These are phyloP conservation scores for Dactylella cylindrospora DNA, from an alignment of 2,329 filamentous ascomycete genomes.

Conservation along the genomic window DNA sequence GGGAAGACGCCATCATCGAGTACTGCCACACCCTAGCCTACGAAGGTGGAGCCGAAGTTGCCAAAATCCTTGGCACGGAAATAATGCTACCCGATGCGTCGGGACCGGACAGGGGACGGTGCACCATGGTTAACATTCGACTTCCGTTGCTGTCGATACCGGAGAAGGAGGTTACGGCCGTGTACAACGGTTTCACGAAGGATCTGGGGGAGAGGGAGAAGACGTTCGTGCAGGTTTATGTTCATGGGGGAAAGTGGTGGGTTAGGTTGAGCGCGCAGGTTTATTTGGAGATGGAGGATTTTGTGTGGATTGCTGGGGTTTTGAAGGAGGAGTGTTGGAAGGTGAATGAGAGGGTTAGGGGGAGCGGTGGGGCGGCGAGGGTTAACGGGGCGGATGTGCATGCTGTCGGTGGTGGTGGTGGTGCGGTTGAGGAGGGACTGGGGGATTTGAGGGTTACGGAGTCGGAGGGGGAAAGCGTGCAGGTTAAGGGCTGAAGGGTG, in stretches of 20 bases:
- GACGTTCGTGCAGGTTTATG: constrained; percentile 57
- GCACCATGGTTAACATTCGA: constrained; percentile 32
- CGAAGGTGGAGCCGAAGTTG: constrained; percentile 64
- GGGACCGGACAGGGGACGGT: constrained; percentile 15
- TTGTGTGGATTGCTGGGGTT: constrained; percentile 66
- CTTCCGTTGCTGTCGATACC: constrained; percentile 18
- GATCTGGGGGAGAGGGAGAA: constrained; percentile 57
- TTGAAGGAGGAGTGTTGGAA: constrained; percentile 55
- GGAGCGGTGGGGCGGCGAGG: constrained; percentile 58
- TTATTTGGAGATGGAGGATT: constrained; percentile 78
- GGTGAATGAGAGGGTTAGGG: constrained; percentile 56
- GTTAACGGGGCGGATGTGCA: constrained; percentile 55
- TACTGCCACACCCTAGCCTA: constrained; percentile 67
- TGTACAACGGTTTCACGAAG: constrained; percentile 50
- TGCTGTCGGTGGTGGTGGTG: constrained; percentile 53
- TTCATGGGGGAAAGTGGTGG: constrained; percentile 67
- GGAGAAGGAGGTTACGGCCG: constrained; percentile 36
- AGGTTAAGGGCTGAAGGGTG: constrained; percentile 1
- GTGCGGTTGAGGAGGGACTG: constrained; percentile 7
- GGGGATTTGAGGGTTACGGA: constrained; percentile 28
- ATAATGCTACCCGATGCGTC: constrained; percentile 56
- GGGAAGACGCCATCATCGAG: constrained; percentile 67
- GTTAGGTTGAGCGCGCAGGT: constrained; percentile 75
- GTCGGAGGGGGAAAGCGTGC: not conserved
- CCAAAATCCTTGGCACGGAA: constrained; percentile 67